phyloP scores from a whole-genome alignment of 257 asterid species.

The Rauvolfia tetraphylla region DNA sequence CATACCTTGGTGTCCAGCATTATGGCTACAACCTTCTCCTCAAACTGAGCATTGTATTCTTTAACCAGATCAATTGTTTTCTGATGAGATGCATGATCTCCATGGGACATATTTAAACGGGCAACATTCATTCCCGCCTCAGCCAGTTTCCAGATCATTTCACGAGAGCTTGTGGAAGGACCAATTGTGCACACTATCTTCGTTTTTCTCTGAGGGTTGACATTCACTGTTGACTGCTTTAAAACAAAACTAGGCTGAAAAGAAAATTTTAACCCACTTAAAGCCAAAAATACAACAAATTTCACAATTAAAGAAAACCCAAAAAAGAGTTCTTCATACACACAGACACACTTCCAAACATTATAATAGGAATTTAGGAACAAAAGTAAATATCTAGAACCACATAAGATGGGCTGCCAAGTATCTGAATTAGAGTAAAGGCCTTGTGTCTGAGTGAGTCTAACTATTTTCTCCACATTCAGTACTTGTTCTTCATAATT shows the following conservation, averaged over 20 bases:
- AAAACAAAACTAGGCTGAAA: slow-evolving; percentile 32
- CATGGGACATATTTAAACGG: slow-evolving; percentile 96
- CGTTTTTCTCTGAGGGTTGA: slow-evolving; percentile 68
- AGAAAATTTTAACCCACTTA: slow-evolving; percentile 8
- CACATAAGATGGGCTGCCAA: neutral
- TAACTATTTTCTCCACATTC: neutral
- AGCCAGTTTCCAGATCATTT: slow-evolving; percentile 97
- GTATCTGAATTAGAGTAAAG: neutral
- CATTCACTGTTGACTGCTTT: slow-evolving; percentile 31
- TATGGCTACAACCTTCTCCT: slow-evolving; percentile 79
- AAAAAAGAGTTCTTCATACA: neutral
- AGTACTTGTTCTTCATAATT: neutral
- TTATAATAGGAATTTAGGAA: too few relatives aligned
- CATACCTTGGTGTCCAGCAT: slow-evolving; percentile 97
- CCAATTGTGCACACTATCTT: slow-evolving; percentile 94
- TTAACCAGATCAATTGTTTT: slow-evolving; percentile 86
- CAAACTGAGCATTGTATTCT: slow-evolving; percentile 85
- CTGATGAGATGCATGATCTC: slow-evolving; percentile 94
- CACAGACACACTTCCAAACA: too few relatives aligned
- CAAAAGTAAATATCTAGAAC: too few relatives aligned
- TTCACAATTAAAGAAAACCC: neutral
- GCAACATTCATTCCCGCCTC: slow-evolving; percentile 98
- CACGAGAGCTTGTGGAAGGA: slow-evolving; percentile 93
- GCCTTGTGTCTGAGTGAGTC: neutral
- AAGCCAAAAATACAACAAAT: slow-evolving; percentile 1